Conservation (phyloP, 106 monocot species). For the Dactylorhiza incarnata region DNA sequence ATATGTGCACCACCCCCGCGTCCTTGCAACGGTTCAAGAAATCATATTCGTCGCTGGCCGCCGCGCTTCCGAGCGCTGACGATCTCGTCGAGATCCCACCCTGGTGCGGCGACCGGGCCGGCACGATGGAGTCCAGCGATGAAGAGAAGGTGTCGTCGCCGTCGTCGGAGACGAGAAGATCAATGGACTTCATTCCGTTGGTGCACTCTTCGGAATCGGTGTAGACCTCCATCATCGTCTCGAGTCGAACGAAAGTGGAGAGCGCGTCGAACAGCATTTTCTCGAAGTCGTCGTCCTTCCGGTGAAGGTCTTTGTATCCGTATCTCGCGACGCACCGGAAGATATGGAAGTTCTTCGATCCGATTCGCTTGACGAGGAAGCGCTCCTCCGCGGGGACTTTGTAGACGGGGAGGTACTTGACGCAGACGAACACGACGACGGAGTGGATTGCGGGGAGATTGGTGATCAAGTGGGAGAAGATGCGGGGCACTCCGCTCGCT, state of each 20-base stretch:
- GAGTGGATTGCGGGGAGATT: conserved; percentile 84
- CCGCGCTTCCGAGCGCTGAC: background rate
- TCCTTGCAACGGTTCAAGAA: conserved; percentile 67
- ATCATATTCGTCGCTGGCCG: conserved; percentile 48
- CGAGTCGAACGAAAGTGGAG: conserved; percentile 32
- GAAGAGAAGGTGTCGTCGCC: conserved; percentile 11
- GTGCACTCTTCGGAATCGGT: conserved; percentile 48
- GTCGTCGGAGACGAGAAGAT: background rate
- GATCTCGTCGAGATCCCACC: background rate
- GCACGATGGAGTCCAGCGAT: conserved; percentile 41
- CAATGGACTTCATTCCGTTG: background rate
- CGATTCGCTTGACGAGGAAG: conserved; percentile 66
- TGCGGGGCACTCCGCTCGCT: conserved; percentile 68
- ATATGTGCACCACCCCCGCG: conserved; percentile 81
- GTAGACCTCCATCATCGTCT: conserved; percentile 60
- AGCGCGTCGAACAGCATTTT: conserved; percentile 63
- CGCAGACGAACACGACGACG: conserved; percentile 66
- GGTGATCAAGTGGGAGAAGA: conserved; percentile 84
- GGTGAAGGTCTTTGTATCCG: conserved; percentile 76
- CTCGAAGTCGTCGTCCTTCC: conserved; percentile 79
- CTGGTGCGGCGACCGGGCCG: conserved; percentile 10
- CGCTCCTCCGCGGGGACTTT: conserved; percentile 59
- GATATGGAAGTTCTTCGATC: conserved; percentile 75
- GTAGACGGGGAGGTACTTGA: conserved; percentile 79
- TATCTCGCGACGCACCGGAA: conserved; percentile 68